Evolutionary conservation across 2,329 filamentous ascomycete species (phyloP), one percentile per base, ranked within the genome.

Genomic region (Epichloe brachyelytri): DNA sequence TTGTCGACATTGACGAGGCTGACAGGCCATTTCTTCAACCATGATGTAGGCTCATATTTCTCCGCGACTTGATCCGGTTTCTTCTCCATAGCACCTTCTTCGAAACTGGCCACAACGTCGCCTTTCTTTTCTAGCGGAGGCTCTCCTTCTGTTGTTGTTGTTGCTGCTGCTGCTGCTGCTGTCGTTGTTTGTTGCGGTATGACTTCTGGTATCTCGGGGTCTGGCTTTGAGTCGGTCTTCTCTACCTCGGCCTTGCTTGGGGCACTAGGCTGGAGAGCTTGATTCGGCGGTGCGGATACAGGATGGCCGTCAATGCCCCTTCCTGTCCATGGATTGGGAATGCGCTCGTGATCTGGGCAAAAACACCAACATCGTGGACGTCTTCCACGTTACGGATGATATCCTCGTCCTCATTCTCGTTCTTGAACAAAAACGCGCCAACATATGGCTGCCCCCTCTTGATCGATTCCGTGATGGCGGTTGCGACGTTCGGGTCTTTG

Each of bases 401-500:
- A 67, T 98, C 94, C 63, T 88, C 87, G 65, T 97, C 93, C 55
- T 87, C 86, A 56, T 88, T 86, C 63, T 96, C 91, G 63, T 98
- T 90, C 69, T 97, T 97, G 73, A 97, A 89, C 62, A 98, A 69
- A 70, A 98, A 98, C 3, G 90, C 91, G 55, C 93, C 93, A 40
- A 98, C 88, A 62, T 98, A 98, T 22, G 91, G 94, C 67, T 98
- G 94, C 0, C 93, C 93, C 49, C 91, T 79, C 75, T 95, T 95
- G 65, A 97, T 88, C 77, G 95, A 93, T 64, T 98, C 94, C 53
- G 90, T 86, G 58, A 98, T 95, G 20, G 93, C 93, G 39, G 83
- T 82, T 14, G 90, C 86, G 37, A 98, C 93, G 59, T 93, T 86
- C 17, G 86, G 87, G 62, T 98, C 89, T 64, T 88, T 85, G 59